Conservation (phyloP, 148 eudicot genomes). For the Nepenthes mirabilis region DNA sequence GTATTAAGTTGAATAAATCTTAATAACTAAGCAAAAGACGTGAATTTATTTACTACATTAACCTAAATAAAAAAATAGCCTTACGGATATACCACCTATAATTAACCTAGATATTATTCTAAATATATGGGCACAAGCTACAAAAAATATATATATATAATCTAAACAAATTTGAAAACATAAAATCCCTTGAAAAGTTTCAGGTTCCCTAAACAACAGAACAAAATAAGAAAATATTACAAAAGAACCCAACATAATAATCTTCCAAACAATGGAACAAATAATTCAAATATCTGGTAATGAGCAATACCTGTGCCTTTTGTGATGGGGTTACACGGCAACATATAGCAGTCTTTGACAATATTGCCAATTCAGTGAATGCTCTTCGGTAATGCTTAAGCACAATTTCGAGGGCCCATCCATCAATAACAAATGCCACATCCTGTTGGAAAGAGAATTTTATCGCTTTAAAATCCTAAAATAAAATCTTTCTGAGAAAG, state of each 20-base stretch:
- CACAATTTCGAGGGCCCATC: slow-evolving; percentile 97
- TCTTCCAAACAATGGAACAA: slow-evolving; percentile 2
- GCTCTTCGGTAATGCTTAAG: slow-evolving; percentile 56
- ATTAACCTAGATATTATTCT: too few relatives aligned
- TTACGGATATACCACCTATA: too few relatives aligned
- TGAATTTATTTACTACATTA: too few relatives aligned
- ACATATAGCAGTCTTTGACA: slow-evolving; percentile 92
- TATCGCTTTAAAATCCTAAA: neutral
- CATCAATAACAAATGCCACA: slow-evolving; percentile 94
- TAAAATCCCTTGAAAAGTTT: too few relatives aligned
- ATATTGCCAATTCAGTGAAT: slow-evolving; percentile 81
- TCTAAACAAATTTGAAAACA: too few relatives aligned
- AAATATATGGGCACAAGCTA: too few relatives aligned
- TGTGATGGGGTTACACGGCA: slow-evolving; percentile 99
- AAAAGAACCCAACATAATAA: neutral
- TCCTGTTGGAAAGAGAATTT: slow-evolving; percentile 36
- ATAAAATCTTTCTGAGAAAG: neutral
- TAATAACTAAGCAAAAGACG: too few relatives aligned
- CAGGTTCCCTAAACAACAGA: too few relatives aligned
- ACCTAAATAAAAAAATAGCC: too few relatives aligned
- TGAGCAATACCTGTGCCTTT: slow-evolving; percentile 74
- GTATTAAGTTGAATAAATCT: too few relatives aligned
- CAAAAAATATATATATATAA: too few relatives aligned
- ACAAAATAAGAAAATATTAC: neutral
- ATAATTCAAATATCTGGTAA: slow-evolving; percentile 5